Evolutionary conservation across 768 basidiomycete species (phyloP).

Genomic region (Leucosporidium yakuticum): DNA sequence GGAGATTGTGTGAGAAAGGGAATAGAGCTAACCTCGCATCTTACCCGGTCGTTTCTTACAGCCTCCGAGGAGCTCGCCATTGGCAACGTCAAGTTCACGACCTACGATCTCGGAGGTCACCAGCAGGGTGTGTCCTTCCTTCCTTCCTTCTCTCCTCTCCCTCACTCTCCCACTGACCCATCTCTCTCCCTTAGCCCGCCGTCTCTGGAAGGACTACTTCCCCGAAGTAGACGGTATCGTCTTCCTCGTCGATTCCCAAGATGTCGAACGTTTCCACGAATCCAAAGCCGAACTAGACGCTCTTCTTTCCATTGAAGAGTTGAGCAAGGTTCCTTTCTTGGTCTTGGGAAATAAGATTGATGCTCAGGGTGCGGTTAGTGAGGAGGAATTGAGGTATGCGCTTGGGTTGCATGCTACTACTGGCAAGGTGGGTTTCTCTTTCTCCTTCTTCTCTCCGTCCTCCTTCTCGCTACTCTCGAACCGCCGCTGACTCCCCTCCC

Average conservation of each 20-base stretch:
- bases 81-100: conserved; percentile 98
- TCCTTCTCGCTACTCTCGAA: background rate
- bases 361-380: conserved; percentile 92
- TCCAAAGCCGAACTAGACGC: conserved; percentile 96
- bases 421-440: conserved; percentile 65
- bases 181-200: conserved; percentile 58
- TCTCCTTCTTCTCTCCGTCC: background rate
- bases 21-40: background rate
- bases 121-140: conserved; percentile 62
- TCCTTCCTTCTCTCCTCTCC: background rate
- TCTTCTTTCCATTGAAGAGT: conserved; percentile 88
- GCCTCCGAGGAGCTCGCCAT: conserved; percentile 98
- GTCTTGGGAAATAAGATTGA: conserved; percentile 99
- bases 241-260: conserved; percentile 95
- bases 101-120: conserved; percentile 96
- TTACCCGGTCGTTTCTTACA: conserved; percentile 43
- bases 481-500: conserved; percentile 5
- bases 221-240: conserved; percentile 98
- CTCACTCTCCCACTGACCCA: background rate
- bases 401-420: conserved; percentile 98
- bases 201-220: conserved; percentile 99
- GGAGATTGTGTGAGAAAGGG: too few relatives aligned
- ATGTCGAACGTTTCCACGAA: conserved; percentile 92
- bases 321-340: conserved; percentile 94
- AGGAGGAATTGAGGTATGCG: conserved; percentile 92